Conservation (phyloP, 805 yeast genomes). For the Candida morakotiae region DNA sequence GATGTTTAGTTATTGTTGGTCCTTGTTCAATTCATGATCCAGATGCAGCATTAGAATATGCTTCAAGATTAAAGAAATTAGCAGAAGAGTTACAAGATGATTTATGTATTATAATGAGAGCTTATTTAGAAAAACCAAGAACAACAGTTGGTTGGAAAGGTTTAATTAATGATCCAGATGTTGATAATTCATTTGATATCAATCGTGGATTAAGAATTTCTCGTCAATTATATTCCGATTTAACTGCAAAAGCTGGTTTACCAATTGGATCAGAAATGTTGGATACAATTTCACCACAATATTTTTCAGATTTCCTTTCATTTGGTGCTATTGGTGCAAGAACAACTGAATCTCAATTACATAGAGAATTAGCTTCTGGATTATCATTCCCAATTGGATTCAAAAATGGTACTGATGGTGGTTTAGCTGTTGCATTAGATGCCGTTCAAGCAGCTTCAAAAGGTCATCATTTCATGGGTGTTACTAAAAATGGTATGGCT, state of each 20-base stretch:
- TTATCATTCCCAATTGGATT: conserved; percentile 98
- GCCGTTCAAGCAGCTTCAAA: conserved; percentile 90
- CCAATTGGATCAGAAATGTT: conserved; percentile 98
- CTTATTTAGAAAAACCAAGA: conserved; percentile 96
- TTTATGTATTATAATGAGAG: conserved; percentile 88
- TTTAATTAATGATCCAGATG: conserved; percentile 92
- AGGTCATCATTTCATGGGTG: conserved; percentile 95
- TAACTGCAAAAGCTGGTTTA: conserved; percentile 65
- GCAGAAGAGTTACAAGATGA: conserved; percentile 72
- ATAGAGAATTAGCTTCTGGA: conserved; percentile 96
- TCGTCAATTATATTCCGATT: conserved; percentile 76
- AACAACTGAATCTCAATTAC: conserved; percentile 97
- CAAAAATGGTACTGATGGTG: conserved; percentile 98
- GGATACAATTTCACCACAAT: conserved; percentile 97
- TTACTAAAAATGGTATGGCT: conserved; percentile 94
- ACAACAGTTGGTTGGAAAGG: conserved; percentile 99
- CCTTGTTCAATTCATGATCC: conserved; percentile 97
- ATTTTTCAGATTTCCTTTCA: conserved; percentile 81
- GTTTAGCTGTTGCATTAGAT: conserved; percentile 87
- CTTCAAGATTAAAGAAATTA: conserved; percentile 58
- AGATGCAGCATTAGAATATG: conserved; percentile 85
- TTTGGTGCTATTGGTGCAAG: conserved; percentile 99
- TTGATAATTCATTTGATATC: conserved; percentile 87
- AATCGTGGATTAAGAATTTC: conserved; percentile 90
- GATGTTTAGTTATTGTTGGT: conserved; percentile 84